A percentile compares a stretch with the other conserved stretches of the same genome.
Conservation (phyloP, 2,329 filamentous ascomycete genomes). For the Hypoxylon sp. region DNA sequence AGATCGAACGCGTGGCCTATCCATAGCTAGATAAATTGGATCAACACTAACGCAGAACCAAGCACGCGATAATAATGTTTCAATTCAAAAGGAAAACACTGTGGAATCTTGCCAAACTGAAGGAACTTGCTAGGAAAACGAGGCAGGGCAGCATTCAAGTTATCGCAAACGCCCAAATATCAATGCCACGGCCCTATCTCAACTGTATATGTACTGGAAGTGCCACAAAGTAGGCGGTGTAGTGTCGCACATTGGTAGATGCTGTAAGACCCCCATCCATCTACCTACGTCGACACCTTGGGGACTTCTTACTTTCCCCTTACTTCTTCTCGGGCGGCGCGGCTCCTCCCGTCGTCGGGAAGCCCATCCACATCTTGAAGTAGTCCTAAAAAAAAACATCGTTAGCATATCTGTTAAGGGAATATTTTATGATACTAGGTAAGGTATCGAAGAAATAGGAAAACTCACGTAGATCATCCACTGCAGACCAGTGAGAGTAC, state of each 20-base stretch:
- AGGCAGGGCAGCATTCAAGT: neutral
- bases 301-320: neutral
- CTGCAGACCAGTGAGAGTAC: constrained; percentile 83
- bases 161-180: neutral
- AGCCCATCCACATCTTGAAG: constrained; percentile 90
- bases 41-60: neutral
- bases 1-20: neutral
- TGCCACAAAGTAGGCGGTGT: neutral
- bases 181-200: neutral
- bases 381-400: constrained; percentile 66
- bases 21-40: neutral
- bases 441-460: constrained; percentile 26
- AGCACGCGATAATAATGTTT: neutral
- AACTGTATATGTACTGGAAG: neutral
- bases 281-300: neutral
- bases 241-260: constrained; percentile 5
- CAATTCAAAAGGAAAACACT: neutral
- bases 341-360: constrained; percentile 83
- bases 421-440: too few relatives aligned
- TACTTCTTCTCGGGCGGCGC: constrained; percentile 64
- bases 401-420: constrained; percentile 17
- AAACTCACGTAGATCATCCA: constrained; percentile 87
- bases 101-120: neutral
- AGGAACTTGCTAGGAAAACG: constrained; percentile 1
- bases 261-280: neutral